Evolutionary conservation across 2,329 filamentous ascomycete species (phyloP).

Genomic region (Fusarium sp.): DNA sequence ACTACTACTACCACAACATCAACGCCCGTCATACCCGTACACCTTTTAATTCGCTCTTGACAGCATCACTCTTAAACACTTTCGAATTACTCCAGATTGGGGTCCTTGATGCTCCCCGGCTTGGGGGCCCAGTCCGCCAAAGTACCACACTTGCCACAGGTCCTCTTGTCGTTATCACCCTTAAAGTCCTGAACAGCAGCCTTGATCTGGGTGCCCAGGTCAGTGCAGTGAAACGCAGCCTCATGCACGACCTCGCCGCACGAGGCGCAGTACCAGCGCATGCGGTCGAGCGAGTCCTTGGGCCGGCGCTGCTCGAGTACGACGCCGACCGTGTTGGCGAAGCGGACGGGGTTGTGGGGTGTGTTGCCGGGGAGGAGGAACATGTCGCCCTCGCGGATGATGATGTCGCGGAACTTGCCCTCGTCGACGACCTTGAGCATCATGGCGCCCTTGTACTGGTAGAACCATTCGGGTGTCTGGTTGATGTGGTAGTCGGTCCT

Average conservation of each 20-base stretch:
- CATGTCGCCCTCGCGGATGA: conserved; percentile 93
- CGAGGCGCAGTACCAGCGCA: conserved; percentile 89
- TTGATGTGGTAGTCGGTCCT: conserved; percentile 99
- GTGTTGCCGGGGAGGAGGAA: conserved; percentile 93
- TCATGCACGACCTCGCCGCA: conserved; percentile 85
- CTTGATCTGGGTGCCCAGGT: conserved; percentile 96
- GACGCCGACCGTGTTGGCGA: conserved; percentile 92
- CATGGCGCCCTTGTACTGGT: conserved; percentile 95
- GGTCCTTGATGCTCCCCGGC: conserved; percentile 69
- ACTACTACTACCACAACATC: background rate
- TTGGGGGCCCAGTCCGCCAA: conserved; percentile 78
- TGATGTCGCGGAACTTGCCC: conserved; percentile 80
- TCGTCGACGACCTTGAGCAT: conserved; percentile 89
- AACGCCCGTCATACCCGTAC: background rate
- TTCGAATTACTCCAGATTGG: conserved; percentile 58
- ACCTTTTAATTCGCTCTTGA: conserved; percentile 3
- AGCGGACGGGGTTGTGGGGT: conserved; percentile 96
- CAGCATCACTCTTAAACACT: background rate
- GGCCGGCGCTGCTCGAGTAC: conserved; percentile 90
- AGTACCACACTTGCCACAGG: conserved; percentile 80
- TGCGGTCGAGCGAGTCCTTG: conserved; percentile 74
- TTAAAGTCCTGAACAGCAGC: conserved; percentile 87
- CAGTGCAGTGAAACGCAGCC: conserved; percentile 86
- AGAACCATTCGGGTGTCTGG: conserved; percentile 96
- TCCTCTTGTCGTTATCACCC: conserved; percentile 73